phyloP scores from a whole-genome alignment of 345 rosid species.

The Salix arbutifolia region DNA sequence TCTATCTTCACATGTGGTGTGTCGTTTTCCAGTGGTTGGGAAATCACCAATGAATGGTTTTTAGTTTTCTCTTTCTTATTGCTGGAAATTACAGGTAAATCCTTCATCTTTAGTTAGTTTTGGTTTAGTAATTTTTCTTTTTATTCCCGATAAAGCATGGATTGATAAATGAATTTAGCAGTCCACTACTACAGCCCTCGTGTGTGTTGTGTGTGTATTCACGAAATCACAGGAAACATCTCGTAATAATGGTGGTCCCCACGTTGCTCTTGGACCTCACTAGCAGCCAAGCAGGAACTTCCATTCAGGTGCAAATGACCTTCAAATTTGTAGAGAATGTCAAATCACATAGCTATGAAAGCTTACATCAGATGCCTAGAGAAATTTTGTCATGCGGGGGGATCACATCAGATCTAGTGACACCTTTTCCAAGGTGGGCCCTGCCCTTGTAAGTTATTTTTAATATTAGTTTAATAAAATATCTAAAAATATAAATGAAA shows the following conservation, averaged over 20 bases:
- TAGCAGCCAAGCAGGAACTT: neutral
- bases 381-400: neutral
- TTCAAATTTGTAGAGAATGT: neutral
- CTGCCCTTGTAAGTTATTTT: neutral
- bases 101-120: too few species aligned
- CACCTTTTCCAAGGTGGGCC: neutral
- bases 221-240: neutral
- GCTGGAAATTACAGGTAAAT: too few species aligned
- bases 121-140: too few species aligned
- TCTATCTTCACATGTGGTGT: too few species aligned
- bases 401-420: too few species aligned
- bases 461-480: too few species aligned
- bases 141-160: too few species aligned
- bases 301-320: neutral
- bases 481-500: too few species aligned
- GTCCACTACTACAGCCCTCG: too few species aligned
- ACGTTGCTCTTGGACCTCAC: neutral
- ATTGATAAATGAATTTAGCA: too few species aligned
- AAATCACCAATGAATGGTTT: too few species aligned
- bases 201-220: too few species aligned
- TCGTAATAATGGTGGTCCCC: neutral
- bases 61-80: accelerated
- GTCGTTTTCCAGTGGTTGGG: accelerated
- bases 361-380: neutral
- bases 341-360: neutral